Conservation (phyloP, 306 rosid genomes). For the Vicia sativa region DNA sequence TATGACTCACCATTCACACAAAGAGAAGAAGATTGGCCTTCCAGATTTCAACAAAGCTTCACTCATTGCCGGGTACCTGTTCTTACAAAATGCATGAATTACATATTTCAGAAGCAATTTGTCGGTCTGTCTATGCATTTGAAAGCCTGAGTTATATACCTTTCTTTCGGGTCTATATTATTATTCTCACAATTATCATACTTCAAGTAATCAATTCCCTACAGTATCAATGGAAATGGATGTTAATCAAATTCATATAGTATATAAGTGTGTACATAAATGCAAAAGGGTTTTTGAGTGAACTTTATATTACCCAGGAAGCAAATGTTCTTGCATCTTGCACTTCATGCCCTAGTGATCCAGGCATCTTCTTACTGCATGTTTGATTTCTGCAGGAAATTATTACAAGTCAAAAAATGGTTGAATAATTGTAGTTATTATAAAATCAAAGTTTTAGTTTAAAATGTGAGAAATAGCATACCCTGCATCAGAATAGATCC, state of each 20-base stretch:
- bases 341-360: conserved; percentile 71
- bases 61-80: conserved; percentile 73
- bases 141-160: conserved; percentile 43
- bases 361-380: conserved; percentile 74
- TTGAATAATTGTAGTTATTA: conserved; percentile 7
- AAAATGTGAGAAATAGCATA: conserved; percentile 46
- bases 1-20: conserved; percentile 76
- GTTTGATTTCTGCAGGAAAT: conserved; percentile 53
- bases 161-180: conserved; percentile 57
- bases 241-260: conserved; percentile 9
- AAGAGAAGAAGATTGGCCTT: conserved; percentile 62
- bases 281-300: conserved; percentile 15
- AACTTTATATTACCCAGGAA: conserved; percentile 63
- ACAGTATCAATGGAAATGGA: background rate
- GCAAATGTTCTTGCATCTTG: conserved; percentile 82
- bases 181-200: conserved; percentile 71
- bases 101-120: background rate
- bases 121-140: background rate
- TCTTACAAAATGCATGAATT: conserved; percentile 12
- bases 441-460: background rate
- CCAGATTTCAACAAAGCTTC: conserved; percentile 56
- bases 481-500: conserved; percentile 89
- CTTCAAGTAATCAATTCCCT: conserved; percentile 83
- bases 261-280: background rate
- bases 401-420: conserved; percentile 21